phyloP scores from a whole-genome alignment of 495 filamentous ascomycete species.

The Penicillium desertorum region DNA sequence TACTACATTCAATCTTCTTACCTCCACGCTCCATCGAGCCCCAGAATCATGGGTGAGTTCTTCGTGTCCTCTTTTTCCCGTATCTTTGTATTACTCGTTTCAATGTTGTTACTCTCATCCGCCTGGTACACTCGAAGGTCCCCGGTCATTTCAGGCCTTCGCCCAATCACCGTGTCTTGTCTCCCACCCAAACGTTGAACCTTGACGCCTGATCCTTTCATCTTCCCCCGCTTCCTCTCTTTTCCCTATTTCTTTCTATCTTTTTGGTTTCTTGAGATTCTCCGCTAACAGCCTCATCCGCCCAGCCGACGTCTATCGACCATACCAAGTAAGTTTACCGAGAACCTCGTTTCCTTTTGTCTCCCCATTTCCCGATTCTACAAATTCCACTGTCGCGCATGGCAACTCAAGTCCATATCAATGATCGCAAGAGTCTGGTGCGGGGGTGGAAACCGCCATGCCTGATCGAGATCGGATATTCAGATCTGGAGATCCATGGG shows the following conservation, averaged over 20 bases:
- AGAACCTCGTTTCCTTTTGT: constrained; percentile 1
- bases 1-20: constrained; percentile 8
- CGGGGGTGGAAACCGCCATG: constrained; percentile 23
- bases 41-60: constrained; percentile 34
- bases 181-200: constrained; percentile 21
- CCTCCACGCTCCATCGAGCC: constrained; percentile 13
- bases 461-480: constrained; percentile 10
- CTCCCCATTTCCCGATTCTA: constrained; percentile 4
- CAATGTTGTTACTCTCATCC: constrained; percentile 17
- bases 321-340: constrained; percentile 51
- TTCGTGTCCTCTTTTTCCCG: constrained; percentile 17
- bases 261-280: constrained; percentile 28
- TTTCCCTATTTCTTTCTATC: constrained; percentile 17
- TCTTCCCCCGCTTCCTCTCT: constrained; percentile 28
- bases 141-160: constrained; percentile 23
- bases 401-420: neutral
- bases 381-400: constrained; percentile 4
- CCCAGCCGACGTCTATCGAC: constrained; percentile 56
- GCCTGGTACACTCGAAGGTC: constrained; percentile 27
- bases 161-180: constrained; percentile 24
- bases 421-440: constrained; percentile 25
- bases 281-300: constrained; percentile 20
- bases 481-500: neutral
- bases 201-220: constrained; percentile 31
- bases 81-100: constrained; percentile 28